Evolutionary conservation across 208 protist species (phyloP), one percentile per base, ranked within the genome.

Genomic region (Entamoeba moshkovskii): DNA sequence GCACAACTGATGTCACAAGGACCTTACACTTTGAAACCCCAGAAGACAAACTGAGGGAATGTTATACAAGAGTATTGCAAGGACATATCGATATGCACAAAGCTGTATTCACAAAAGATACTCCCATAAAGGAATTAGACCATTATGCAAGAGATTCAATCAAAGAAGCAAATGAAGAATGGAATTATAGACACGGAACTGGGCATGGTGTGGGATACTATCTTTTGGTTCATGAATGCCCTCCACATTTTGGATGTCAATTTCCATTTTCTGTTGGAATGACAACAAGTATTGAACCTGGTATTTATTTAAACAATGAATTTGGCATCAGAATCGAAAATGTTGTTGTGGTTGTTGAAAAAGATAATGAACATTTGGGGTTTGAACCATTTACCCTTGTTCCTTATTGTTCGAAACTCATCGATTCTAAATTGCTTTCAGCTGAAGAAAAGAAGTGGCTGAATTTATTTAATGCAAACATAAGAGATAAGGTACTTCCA

Each of bases 161-260:
- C 22, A 48, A 45, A 8, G 8, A 33, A 25, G 93, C 6, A 22
- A 93, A 93, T 42, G 1, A 38, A 66, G 59, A 94, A 49, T 93
- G 96, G 13, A 93, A 96, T 91, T 96, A 95, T 94, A 47, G 91
- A 45, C 95, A 96, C 94, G 95, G 95, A 15, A 96, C 95, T n/a
- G 94, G 95, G 47, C 96, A 96, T 93, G 95, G 95, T 52, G 95
- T 96, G 0, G 96, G 96, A 16, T 73, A 93, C 13, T 94, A 48
- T 52, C 92, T 95, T 22, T 85, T 92, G 38, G 95, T 96, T 52
- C 96, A 96, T 92, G 95, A 96, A 95, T 66, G 94, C 29, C 95
- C 95, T 46, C 52, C 38, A 22, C n/a, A 38, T 8, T 29, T 94
- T 52, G 22, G 4, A 2, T 4, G 3, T 42, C 22, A 15, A 16